These are phyloP conservation scores for Epichloe coenophiala DNA, from an alignment of 2,329 filamentous ascomycete species.

Conservation along the genomic window DNA sequence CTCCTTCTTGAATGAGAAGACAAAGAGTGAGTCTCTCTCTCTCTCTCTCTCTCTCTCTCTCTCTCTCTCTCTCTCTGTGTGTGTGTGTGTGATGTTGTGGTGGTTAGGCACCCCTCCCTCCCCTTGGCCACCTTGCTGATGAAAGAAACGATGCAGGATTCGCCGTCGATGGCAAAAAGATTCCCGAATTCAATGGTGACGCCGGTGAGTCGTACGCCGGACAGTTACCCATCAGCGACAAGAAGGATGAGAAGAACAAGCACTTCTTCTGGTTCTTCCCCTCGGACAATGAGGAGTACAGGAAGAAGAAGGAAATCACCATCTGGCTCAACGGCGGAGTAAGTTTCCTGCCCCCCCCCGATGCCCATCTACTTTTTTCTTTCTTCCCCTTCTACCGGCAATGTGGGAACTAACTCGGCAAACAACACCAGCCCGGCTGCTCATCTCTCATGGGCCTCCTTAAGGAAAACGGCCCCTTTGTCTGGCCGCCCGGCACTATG, in stretches of 20 bases:
- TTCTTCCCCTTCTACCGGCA: too few species aligned
- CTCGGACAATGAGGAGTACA: constrained; percentile 28
- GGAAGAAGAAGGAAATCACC: constrained; percentile 41
- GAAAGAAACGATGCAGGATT: constrained; percentile 27
- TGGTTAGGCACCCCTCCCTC: too few species aligned
- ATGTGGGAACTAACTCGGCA: too few species aligned
- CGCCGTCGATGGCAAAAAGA: constrained; percentile 43
- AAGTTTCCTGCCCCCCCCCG: constrained; percentile 5
- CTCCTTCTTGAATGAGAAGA: constrained; percentile 8
- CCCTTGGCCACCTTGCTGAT: too few species aligned
- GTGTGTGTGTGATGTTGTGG: too few species aligned
- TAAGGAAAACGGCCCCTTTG: constrained; percentile 64
- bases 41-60: too few species aligned
- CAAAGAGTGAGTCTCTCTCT: constrained; percentile 7
- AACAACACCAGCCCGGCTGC: constrained; percentile 29
- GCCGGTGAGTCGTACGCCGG: constrained; percentile 46
- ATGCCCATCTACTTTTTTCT: too few species aligned
- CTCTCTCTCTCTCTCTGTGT: too few species aligned
- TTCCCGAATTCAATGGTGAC: constrained; percentile 54
- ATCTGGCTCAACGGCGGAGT: constrained; percentile 48
- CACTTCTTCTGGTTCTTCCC: constrained; percentile 59
- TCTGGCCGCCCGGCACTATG: constrained; percentile 57
- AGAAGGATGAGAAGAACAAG: constrained; percentile 33
- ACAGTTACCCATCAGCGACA: constrained; percentile 38
- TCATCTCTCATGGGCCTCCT: constrained; percentile 54